Evolutionary conservation across 805 yeast genomes (phyloP).

Genomic region (Schizosaccharomyces japonicus): DNA sequence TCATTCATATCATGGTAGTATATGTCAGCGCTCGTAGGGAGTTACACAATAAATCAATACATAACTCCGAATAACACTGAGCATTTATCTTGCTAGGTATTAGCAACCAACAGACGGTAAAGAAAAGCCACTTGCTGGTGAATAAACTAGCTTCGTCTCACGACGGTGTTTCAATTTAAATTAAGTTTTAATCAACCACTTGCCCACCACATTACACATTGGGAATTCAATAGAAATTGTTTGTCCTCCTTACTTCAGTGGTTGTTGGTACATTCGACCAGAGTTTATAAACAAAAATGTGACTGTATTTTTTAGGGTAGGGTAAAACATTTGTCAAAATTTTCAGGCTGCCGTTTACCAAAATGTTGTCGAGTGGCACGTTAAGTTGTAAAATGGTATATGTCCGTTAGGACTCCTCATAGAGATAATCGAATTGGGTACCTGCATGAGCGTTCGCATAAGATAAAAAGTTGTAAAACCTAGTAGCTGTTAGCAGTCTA

Average conservation of each 20-base stretch:
- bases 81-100: not conserved
- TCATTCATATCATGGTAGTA: not conserved
- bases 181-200: too few species aligned
- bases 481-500: not conserved
- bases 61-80: not conserved
- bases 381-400: not conserved
- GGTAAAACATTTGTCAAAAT: not conserved
- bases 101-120: not conserved
- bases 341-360: not conserved
- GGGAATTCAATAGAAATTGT: not conserved
- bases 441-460: not conserved
- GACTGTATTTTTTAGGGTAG: not conserved
- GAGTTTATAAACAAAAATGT: too few species aligned
- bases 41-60: not conserved
- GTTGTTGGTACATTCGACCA: not conserved
- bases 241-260: not conserved
- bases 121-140: not conserved
- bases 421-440: not conserved
- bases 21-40: slow-evolving; percentile 1
- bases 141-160: slow-evolving; percentile 1
- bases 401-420: not conserved
- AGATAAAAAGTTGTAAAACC: not conserved
- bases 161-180: too few species aligned
- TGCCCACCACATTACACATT: too few species aligned
- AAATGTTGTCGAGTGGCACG: not conserved